Evolutionary conservation across 495 filamentous ascomycete genomes (phyloP), one percentile per base, ranked within the genome.

Genomic region (Bacidia gigantensis): DNA sequence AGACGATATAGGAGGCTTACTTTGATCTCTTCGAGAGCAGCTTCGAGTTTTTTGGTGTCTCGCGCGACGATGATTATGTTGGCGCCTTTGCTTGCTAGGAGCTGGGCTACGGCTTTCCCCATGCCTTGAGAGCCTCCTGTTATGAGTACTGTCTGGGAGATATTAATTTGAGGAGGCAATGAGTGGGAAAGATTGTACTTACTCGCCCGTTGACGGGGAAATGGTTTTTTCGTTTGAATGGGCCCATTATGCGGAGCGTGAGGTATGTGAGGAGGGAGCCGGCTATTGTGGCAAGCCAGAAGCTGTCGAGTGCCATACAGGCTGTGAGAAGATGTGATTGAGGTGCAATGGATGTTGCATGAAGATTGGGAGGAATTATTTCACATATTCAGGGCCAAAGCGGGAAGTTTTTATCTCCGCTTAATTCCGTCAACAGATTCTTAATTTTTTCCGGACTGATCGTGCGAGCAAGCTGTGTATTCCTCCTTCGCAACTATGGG

Each of bases 111-210:
- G 53, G 74, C 77, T 60, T 74, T 77, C 56, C 92, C 92, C 84
- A 95, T 86, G 46, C 92, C 92, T 62, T 95, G 84, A 0, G 93
- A 97, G 49, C 81, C 90, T 38, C 92, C 92, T 11, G 92, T 98
- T 50, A 98, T 72, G 21, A 97, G 67, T 52, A 92, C 76, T 3
- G 86, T 92, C 87, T 90, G 52, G 46, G 17, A 44, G 29, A 14
- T 42, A 7, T 53, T 42, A 49, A 20, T 56, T 38, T 18, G 12
- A 20, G 3, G 45, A 18, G 20, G 2, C 21, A 12, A 11, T 18
- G 2, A 17, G 43, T 18, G n/a, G 38, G 18, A 20, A 12, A 44
- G n/a, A 18, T 20, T 17, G 87, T 89, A 69, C 75, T 53, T 73
- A 90, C 87, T 67, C 78, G 79, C 60, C 87, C 86, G 57, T 88